Evolutionary conservation across 2,329 filamentous ascomycete species (phyloP).

Genomic region (Colletotrichum tanaceti): DNA sequence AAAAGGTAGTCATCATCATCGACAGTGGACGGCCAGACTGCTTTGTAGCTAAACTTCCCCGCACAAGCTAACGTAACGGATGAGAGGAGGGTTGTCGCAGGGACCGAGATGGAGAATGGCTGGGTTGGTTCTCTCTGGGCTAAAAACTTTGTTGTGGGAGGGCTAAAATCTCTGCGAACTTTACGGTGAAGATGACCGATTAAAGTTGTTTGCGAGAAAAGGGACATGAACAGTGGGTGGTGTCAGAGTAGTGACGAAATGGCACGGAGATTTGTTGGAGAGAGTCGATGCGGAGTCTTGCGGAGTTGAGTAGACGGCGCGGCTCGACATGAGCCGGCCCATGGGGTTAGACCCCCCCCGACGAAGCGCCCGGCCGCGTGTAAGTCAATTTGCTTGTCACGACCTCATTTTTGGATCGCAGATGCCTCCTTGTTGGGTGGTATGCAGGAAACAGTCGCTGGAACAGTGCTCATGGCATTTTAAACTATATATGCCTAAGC

Average conservation of each 20-base stretch:
- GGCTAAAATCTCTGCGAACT: conserved; percentile 8
- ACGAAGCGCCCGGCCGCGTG: conserved; percentile 7
- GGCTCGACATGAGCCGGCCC: conserved; percentile 9
- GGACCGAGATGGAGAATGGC: conserved; percentile 4
- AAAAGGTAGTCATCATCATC: not conserved
- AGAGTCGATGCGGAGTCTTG: conserved; percentile 32
- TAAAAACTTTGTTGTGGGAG: not conserved
- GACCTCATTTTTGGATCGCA: not conserved
- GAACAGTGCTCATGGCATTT: not conserved
- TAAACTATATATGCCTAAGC: not conserved
- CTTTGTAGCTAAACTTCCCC: conserved; percentile 35
- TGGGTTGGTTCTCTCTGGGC: not conserved
- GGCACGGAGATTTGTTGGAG: conserved; percentile 16
- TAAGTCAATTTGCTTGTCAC: conserved; percentile 14
- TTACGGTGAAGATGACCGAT: conserved; percentile 11
- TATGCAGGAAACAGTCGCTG: not conserved
- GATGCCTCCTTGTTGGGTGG: too few relatives aligned
- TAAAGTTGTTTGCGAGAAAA: not conserved
- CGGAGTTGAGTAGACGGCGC: conserved; percentile 27
- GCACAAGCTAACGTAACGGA: conserved; percentile 13
- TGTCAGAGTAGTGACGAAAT: conserved; percentile 24
- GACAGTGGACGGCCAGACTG: conserved; percentile 9
- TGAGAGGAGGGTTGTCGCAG: not conserved
- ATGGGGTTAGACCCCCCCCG: conserved; percentile 20
- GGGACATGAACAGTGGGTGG: not conserved